A percentile compares a stretch with the other conserved stretches of the same genome.
These are phyloP conservation scores for Penicillium sp. DNA, from an alignment of 2,329 filamentous ascomycete species.

Conservation along the genomic window DNA sequence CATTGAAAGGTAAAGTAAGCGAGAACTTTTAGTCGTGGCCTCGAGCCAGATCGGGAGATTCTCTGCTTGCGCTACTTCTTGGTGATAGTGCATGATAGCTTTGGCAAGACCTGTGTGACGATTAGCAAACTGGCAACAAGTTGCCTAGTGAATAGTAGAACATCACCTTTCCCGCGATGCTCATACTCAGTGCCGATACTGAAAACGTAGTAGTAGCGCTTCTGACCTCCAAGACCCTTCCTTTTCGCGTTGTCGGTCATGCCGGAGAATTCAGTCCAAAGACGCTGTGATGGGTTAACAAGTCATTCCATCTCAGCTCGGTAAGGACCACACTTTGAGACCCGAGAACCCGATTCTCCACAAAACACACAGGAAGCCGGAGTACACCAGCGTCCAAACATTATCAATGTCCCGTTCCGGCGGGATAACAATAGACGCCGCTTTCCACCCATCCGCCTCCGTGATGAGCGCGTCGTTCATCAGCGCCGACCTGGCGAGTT, in stretches of 20 bases:
- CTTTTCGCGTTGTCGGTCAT: slow-evolving; percentile 22
- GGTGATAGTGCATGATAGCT: slow-evolving; percentile 18
- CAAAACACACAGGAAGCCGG: slow-evolving; percentile 19
- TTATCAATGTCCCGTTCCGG: slow-evolving; percentile 18
- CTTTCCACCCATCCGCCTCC: slow-evolving; percentile 23
- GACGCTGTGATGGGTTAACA: slow-evolving; percentile 9
- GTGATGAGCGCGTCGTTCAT: slow-evolving; percentile 23
- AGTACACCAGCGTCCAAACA: slow-evolving; percentile 16
- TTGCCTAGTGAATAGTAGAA: background rate
- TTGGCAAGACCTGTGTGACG: slow-evolving; percentile 17
- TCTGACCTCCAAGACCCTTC: slow-evolving; percentile 19
- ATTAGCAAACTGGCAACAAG: background rate
- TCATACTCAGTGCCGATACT: slow-evolving; percentile 23
- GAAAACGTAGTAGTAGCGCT: slow-evolving; percentile 24
- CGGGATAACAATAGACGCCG: slow-evolving; percentile 20
- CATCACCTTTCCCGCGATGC: slow-evolving; percentile 22
- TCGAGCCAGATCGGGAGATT: slow-evolving; percentile 26
- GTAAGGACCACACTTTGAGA: slow-evolving; percentile 11
- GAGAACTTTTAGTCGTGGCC: slow-evolving; percentile 18
- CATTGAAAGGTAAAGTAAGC: slow-evolving; percentile 20
- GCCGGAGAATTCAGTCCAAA: slow-evolving; percentile 21
- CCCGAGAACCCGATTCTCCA: slow-evolving; percentile 20
- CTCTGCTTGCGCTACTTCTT: slow-evolving; percentile 13
- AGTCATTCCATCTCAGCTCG: background rate
- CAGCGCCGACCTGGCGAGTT: slow-evolving; percentile 19